phyloP scores from a whole-genome alignment of 75 land plant species.

The Ceratopteris richardii region DNA sequence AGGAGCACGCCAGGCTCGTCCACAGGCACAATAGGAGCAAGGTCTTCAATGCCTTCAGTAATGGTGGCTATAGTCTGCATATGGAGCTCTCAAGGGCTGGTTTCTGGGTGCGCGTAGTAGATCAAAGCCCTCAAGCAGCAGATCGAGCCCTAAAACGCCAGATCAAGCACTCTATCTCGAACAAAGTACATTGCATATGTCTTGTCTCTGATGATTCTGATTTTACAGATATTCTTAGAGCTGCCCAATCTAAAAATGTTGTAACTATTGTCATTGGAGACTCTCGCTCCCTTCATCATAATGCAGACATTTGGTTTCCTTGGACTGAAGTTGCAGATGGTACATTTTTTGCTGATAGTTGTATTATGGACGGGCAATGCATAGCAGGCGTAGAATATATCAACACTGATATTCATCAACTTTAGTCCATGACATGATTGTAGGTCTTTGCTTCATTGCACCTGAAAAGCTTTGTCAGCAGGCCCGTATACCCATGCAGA shows the following conservation, averaged over 20 bases:
- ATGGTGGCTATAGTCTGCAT: constrained; percentile 59
- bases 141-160: constrained; percentile 24
- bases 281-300: constrained; percentile 4
- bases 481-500: too few species aligned
- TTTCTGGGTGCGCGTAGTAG: constrained; percentile 44
- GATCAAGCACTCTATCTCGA: constrained; percentile 44
- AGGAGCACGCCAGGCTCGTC: too few species aligned
- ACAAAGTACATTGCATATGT: constrained; percentile 40
- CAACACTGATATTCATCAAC: too few species aligned
- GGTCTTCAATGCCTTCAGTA: too few species aligned
- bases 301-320: constrained; percentile 15
- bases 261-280: constrained; percentile 77
- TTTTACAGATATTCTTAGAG: constrained; percentile 44
- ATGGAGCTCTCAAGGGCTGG: constrained; percentile 61
- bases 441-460: too few species aligned
- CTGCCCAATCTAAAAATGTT: constrained; percentile 45
- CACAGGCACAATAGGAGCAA: too few species aligned
- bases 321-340: constrained; percentile 28
- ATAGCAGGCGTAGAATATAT: too few species aligned
- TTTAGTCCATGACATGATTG: too few species aligned
- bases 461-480: too few species aligned
- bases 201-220: constrained; percentile 71
- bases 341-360: too few species aligned
- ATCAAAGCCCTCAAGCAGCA: constrained; percentile 43
- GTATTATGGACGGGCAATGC: too few species aligned